Evolutionary conservation across 1,284 basidiomycete species (phyloP).

Genomic region (Ceratobasidium papillatum): DNA sequence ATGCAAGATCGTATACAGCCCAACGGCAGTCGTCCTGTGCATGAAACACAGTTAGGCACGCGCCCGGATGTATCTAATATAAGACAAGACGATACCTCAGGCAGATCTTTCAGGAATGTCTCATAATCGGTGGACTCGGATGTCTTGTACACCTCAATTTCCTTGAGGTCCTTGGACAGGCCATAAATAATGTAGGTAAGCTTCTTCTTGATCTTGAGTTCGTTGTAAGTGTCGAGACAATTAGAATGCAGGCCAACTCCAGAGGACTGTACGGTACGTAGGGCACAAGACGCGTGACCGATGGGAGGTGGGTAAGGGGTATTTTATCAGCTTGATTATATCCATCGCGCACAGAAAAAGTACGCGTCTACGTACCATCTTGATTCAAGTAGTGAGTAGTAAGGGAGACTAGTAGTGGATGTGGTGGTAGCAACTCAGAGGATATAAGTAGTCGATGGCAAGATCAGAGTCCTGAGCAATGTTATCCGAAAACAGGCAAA

Average conservation of each 20-base stretch:
- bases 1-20: conserved; percentile 95
- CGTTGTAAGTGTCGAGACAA: conserved; percentile 31
- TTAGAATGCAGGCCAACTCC: conserved; percentile 40
- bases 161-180: conserved; percentile 14
- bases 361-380: conserved; percentile 7
- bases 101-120: conserved; percentile 79
- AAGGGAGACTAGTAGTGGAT: conserved; percentile 6
- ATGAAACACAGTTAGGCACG: background rate
- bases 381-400: conserved; percentile 10
- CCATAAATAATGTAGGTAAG: conserved; percentile 42
- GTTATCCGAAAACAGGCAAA: conserved; percentile 12
- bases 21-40: conserved; percentile 72
- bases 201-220: conserved; percentile 42
- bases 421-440: background rate
- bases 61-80: too few species aligned
- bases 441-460: conserved; percentile 30
- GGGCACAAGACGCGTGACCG: conserved; percentile 5
- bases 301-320: conserved; percentile 32
- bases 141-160: conserved; percentile 43
- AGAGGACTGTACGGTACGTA: conserved; percentile 33
- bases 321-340: conserved; percentile 5
- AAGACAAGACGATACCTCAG: conserved; percentile 56
- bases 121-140: conserved; percentile 69
- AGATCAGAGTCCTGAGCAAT: conserved; percentile 14
- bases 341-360: background rate